Evolutionary conservation across 202 grass and related monocot genomes (phyloP), one percentile per base, ranked within the genome.

Genomic region (Eragrostis tef): DNA sequence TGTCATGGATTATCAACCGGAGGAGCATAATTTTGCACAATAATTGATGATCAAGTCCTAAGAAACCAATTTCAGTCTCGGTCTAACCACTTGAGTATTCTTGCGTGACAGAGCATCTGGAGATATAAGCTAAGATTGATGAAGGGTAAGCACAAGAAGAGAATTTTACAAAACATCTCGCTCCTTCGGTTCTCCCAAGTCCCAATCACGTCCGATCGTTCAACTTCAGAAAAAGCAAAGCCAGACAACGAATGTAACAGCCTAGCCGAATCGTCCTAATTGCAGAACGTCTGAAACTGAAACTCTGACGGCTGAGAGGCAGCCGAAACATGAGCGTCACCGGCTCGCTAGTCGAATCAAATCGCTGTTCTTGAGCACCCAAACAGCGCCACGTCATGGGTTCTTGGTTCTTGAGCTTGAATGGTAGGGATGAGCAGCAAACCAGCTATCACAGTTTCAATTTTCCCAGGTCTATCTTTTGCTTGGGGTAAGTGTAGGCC

Each of bases 391-490:
- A 26, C 3, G 45, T 81, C 24, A 29, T 42, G 70, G 46, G 48
- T 8, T 71, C 31, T 36, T 20, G 58, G 3, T 21, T 64, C 36
- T 19, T 20, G 29, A 79, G 17, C 25, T 46, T 62, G 22, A 25
- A 52, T 1, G 14, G 17, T 31, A 19, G 42, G 43, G 36, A 73
- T 62, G 51, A 68, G 27, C 7, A 60, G 67, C 19, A 74, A 69
- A 79, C 41, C 43, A 69, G 47, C 31, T 26, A 51, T 86, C 80
- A 95, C 64, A 98, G 81, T 85, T 98, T 98, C 82, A 98, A 46
- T 64, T 91, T 98, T 7, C 90, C 83, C 57, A 95, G 53, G 84
- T 98, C 91, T 41, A 98, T 85, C 92, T 90, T 98, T 74, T 88
- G 82, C 79, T 87, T 85, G 4, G 96, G 96, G 56, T 95, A 98